A percentile compares a stretch with the other conserved stretches of the same genome.
phyloP scores from a whole-genome alignment of 495 filamentous ascomycete species.

The Penicillium parvum region DNA sequence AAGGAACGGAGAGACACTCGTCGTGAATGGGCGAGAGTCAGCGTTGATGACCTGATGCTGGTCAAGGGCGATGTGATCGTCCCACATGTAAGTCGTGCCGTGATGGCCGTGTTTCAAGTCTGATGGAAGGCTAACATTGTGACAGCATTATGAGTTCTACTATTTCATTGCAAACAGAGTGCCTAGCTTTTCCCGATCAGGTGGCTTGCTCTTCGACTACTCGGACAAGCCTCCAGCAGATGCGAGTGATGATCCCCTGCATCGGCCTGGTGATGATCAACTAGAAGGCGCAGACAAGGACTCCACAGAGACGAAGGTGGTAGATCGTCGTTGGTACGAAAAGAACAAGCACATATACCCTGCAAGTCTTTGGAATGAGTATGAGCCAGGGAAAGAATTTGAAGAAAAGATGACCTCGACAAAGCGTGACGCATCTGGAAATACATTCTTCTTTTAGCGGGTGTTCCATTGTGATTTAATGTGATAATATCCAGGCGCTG shows the following conservation, averaged over 20 bases:
- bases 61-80: conserved; percentile 90
- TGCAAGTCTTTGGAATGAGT: conserved; percentile 92
- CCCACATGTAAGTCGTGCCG: conserved; percentile 68
- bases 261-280: conserved; percentile 38
- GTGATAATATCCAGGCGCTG: conserved; percentile 10
- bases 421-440: conserved; percentile 77
- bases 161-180: conserved; percentile 93
- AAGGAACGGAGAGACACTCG: conserved; percentile 55
- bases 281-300: conserved; percentile 80
- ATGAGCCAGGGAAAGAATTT: conserved; percentile 86
- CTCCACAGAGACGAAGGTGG: conserved; percentile 83
- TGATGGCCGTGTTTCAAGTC: not conserved
- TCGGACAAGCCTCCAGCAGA: conserved; percentile 47
- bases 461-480: not conserved
- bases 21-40: conserved; percentile 87
- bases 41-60: conserved; percentile 95
- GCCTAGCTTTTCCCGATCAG: conserved; percentile 54
- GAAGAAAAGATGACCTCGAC: conserved; percentile 59
- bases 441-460: conserved; percentile 85
- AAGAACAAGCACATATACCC: conserved; percentile 97
- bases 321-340: conserved; percentile 95
- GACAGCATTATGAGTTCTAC: conserved; percentile 91
- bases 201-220: conserved; percentile 70
- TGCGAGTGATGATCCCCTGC: conserved; percentile 42
- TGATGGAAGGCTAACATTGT: conserved; percentile 25